phyloP scores from a whole-genome alignment of 345 rosid genomes.

The Gossypium longicalyx region DNA sequence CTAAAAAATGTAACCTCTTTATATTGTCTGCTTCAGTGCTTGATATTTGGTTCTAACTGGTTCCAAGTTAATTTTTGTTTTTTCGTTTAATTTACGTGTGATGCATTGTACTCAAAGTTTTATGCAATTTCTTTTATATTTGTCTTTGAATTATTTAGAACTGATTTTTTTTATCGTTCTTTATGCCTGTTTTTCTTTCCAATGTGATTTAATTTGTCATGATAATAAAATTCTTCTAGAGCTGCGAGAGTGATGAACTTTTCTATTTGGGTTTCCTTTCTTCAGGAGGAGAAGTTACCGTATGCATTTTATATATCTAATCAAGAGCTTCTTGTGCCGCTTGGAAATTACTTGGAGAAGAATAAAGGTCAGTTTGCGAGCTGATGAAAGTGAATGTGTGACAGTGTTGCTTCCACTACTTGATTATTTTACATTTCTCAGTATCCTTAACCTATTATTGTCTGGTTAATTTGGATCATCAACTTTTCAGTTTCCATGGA shows the following conservation, averaged over 20 bases:
- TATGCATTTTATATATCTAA: constrained; percentile 78
- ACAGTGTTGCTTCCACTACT: neutral
- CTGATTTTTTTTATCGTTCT: neutral
- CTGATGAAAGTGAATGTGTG: neutral
- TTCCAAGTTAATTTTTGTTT: neutral
- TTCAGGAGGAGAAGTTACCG: constrained; percentile 86
- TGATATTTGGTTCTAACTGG: neutral
- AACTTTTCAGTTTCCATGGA: constrained; percentile 78
- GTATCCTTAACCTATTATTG: neutral
- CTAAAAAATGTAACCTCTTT: constrained; percentile 53
- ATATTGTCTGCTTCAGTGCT: neutral
- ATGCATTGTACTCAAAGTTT: neutral
- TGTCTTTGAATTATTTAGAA: neutral
- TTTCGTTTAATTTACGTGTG: neutral
- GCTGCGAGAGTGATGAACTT: neutral
- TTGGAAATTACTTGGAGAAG: constrained; percentile 77
- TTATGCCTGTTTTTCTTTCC: neutral
- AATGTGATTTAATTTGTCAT: neutral
- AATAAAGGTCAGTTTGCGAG: constrained; percentile 49
- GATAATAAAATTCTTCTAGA: neutral
- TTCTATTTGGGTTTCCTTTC: constrained; percentile 18
- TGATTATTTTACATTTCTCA: neutral
- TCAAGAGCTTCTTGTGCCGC: constrained; percentile 78
- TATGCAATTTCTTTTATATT: neutral
- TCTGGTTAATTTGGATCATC: neutral